A percentile compares a stretch with the other conserved stretches of the same genome.
These are phyloP conservation scores for Cladosporium sp. DNA, from an alignment of 2,329 filamentous ascomycete genomes.

Conservation along the genomic window DNA sequence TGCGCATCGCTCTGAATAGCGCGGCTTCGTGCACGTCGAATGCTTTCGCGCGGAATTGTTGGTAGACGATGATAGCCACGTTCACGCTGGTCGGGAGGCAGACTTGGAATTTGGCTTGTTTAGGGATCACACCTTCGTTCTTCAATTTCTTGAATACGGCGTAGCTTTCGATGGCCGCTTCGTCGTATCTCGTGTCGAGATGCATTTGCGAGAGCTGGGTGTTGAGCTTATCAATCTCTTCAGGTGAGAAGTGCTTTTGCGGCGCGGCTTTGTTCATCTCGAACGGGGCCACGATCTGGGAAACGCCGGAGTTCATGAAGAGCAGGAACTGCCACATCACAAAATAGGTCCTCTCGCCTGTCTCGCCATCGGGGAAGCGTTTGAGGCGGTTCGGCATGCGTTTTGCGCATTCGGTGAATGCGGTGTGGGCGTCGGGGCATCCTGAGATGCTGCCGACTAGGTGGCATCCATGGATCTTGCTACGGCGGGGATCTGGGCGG, in stretches of 20 bases:
- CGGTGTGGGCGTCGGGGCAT: slow-evolving; percentile 26
- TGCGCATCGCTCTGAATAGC: slow-evolving; percentile 26
- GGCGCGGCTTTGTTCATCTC: neutral
- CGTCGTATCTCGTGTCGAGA: slow-evolving; percentile 30
- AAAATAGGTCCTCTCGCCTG: slow-evolving; percentile 32
- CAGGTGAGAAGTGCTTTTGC: neutral
- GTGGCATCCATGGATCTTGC: slow-evolving; percentile 23
- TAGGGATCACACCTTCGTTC: slow-evolving; percentile 29
- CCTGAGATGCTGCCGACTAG: slow-evolving; percentile 39
- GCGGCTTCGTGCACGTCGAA: slow-evolving; percentile 30
- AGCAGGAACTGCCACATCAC: slow-evolving; percentile 30
- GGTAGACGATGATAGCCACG: slow-evolving; percentile 25
- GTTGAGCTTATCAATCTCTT: too few species aligned
- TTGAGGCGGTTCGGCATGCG: slow-evolving; percentile 32
- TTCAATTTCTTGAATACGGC: slow-evolving; percentile 28
- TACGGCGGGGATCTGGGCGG: neutral
- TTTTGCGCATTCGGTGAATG: slow-evolving; percentile 29
- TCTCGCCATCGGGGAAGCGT: slow-evolving; percentile 42
- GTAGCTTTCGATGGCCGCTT: slow-evolving; percentile 33
- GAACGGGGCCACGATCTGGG: neutral
- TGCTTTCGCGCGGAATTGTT: slow-evolving; percentile 27
- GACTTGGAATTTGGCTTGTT: slow-evolving; percentile 33
- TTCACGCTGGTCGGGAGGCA: slow-evolving; percentile 30
- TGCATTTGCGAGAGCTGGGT: too few species aligned
- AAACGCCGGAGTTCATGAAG: neutral